phyloP scores from a whole-genome alignment of 202 grass and related monocot genomes.

The Cymbopogon flexuosus region DNA sequence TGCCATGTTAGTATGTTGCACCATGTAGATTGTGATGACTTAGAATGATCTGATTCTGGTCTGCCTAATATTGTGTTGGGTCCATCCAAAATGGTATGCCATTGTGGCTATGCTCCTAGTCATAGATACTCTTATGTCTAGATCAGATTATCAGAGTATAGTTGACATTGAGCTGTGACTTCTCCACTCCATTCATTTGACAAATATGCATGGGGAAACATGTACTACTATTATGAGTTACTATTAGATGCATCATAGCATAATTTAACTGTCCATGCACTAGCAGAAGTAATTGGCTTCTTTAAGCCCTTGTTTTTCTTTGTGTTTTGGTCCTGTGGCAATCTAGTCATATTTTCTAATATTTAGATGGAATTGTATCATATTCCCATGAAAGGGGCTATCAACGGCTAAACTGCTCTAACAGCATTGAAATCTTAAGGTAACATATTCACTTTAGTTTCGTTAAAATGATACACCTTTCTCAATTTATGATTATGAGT shows the following conservation, averaged over 20 bases:
- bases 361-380: not conserved
- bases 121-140: not conserved
- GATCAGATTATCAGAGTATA: conserved; percentile 14
- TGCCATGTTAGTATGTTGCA: conserved; percentile 19
- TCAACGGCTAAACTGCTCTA: not conserved
- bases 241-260: not conserved
- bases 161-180: not conserved
- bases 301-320: not conserved
- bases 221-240: not conserved
- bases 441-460: not conserved
- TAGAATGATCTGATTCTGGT: conserved; percentile 31
- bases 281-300: not conserved
- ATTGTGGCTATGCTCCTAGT: not conserved
- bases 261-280: not conserved
- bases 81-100: not conserved
- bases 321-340: not conserved
- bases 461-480: not conserved
- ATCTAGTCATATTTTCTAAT: not conserved
- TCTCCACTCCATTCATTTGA: not conserved
- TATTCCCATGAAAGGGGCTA: not conserved
- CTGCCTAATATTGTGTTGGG: not conserved
- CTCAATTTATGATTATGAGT: not conserved
- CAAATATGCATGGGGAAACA: not conserved
- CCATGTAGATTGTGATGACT: conserved; percentile 22
- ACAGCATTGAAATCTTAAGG: not conserved